Evolutionary conservation across 805 yeast genomes (phyloP), one percentile per base, ranked within the genome.

Genomic region (Trichomonascus vanleenenianus): DNA sequence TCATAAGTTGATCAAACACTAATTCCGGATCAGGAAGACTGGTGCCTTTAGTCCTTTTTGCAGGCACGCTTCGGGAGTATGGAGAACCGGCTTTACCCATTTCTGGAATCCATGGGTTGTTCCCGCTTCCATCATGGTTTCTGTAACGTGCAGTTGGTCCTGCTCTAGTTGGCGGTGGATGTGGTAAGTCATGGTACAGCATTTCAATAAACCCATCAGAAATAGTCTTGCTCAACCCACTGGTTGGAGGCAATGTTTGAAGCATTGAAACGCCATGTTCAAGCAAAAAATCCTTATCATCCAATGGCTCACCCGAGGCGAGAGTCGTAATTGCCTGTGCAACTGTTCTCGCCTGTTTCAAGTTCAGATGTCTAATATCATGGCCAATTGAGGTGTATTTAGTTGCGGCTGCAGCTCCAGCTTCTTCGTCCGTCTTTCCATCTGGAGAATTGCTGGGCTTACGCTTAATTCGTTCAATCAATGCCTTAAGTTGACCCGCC

Each of bases 71-170:
- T 35, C 38, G 38, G 7, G 38, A 4, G 11, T 35, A 35, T 16
- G 38, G 38, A 8, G 38, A 35, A 11, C 38, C 38, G 14, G 38
- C 38, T 35, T 18, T 15, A 5, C 38, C 38, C 38, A 35, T 35
- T 35, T 35, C 38, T 18, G 38, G 38, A 15, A 35, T 35, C 38
- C 38, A 35, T 15, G 38, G 38, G 11, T 35, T 35, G 38, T 35
- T 35, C 4, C 38, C 38, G 19, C 38, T 35, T 3, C 38, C 38
- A 35, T 35, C 38, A 18, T 35, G 38, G 5, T 35, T 19, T 14
- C 38, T 4, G 38, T 35, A 35, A 9, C 38, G 18, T 5, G 38
- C 38, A 35, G 20, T 35, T 6, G 38, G 38, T 10, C 38, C 38
- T 5, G 38, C 38, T 18, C 19, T 35, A 16, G 38, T 35, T 4